Percentiles rank a stretch among this genome's conserved stretches.
phyloP scores from a whole-genome alignment of 768 basidiomycete species.

The Thelephora ganbajun region DNA sequence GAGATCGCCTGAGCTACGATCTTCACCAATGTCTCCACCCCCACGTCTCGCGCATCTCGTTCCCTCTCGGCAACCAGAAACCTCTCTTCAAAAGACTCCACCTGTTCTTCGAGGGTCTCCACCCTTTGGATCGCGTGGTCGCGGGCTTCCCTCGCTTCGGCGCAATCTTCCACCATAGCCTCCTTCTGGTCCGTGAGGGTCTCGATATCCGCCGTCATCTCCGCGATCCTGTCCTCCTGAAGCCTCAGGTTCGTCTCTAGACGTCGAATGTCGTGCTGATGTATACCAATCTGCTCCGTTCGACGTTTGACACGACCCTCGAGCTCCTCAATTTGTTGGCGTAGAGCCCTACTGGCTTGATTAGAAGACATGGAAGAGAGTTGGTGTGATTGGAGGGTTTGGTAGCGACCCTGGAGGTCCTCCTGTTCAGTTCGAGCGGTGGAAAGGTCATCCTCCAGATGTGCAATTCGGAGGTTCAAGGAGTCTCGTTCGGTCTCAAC shows the following conservation, averaged over 20 bases:
- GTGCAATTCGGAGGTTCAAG: constrained; percentile 46
- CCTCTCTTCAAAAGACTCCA: constrained; percentile 30
- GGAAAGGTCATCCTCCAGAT: constrained; percentile 46
- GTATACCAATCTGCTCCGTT: constrained; percentile 63
- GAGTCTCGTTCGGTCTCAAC: constrained; percentile 56
- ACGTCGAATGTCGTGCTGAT: constrained; percentile 67
- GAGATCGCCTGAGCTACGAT: constrained; percentile 9
- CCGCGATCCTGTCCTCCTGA: constrained; percentile 59
- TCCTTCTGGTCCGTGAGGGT: constrained; percentile 51
- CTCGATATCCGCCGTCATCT: constrained; percentile 61
- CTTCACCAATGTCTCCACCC: constrained; percentile 14
- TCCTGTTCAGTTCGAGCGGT: constrained; percentile 37
- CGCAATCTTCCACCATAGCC: constrained; percentile 78
- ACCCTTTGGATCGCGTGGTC: constrained; percentile 43
- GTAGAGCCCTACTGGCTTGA: constrained; percentile 39
- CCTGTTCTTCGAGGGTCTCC: constrained; percentile 50
- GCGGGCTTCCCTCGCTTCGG: constrained; percentile 58
- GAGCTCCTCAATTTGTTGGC: constrained; percentile 54
- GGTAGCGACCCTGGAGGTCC: constrained; percentile 47
- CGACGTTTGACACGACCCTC: constrained; percentile 49
- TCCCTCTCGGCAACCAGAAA: constrained; percentile 13
- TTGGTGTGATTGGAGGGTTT: constrained; percentile 49
- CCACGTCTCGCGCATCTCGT: background rate
- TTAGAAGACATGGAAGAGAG: constrained; percentile 46
- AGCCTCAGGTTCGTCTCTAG: constrained; percentile 62